Conservation (phyloP, 192 early-diverging fungal species). For the Spizellomyces sp. region DNA sequence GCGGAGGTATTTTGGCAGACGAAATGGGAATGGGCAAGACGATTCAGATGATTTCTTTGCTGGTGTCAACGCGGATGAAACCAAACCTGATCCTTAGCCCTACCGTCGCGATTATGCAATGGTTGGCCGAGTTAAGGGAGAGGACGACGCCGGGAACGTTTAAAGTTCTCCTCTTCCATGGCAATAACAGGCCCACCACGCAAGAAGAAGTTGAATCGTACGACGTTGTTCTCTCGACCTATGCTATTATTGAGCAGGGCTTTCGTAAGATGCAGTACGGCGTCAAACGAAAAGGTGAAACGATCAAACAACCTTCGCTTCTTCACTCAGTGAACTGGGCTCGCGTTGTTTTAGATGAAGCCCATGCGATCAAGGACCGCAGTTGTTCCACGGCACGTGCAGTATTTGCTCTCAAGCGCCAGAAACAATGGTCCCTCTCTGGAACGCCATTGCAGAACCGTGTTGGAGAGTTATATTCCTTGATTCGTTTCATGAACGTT, state of each 20-base stretch:
- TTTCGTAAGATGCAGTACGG: constrained; percentile 77
- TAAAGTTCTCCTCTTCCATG: constrained; percentile 74
- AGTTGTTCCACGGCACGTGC: constrained; percentile 81
- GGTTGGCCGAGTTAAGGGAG: constrained; percentile 75
- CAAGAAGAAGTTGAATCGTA: constrained; percentile 59
- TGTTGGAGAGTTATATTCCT: constrained; percentile 89
- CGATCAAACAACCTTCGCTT: constrained; percentile 64
- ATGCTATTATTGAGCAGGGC: constrained; percentile 73
- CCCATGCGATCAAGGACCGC: constrained; percentile 92
- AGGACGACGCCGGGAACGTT: constrained; percentile 61
- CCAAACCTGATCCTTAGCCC: constrained; percentile 87
- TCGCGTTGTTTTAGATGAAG: constrained; percentile 80
- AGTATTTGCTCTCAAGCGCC: constrained; percentile 69
- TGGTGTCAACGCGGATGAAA: constrained; percentile 60
- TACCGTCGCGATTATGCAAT: constrained; percentile 87
- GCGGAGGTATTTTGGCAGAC: constrained; percentile 73
- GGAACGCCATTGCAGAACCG: constrained; percentile 94
- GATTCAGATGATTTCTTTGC: constrained; percentile 84
- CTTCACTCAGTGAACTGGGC: constrained; percentile 80
- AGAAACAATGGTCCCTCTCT: constrained; percentile 80
- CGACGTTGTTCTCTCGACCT: constrained; percentile 71
- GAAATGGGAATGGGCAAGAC: constrained; percentile 94
- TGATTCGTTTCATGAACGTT: constrained; percentile 84
- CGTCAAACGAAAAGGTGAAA: constrained; percentile 58
- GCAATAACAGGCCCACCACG: constrained; percentile 55